A percentile compares a stretch with the other conserved stretches of the same genome.
phyloP scores from a whole-genome alignment of 257 asterid genomes.

The Scutellaria baicalensis region DNA sequence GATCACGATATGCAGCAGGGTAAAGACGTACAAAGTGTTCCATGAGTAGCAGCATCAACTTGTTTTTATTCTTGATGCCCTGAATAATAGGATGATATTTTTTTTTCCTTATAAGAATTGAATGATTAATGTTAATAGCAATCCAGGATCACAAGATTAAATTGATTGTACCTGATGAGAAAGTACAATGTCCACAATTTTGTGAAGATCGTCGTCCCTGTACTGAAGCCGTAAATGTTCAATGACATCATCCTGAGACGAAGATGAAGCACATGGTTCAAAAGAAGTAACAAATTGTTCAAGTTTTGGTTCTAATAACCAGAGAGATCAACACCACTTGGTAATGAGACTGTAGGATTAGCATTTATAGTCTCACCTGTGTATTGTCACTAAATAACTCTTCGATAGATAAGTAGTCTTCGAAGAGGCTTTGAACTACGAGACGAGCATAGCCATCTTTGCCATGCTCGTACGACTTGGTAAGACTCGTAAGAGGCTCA shows the following conservation, averaged over 20 bases:
- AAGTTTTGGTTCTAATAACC: background rate
- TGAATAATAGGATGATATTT: slow-evolving; percentile 20
- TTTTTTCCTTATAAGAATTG: background rate
- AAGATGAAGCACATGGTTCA: slow-evolving; percentile 11
- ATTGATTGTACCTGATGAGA: slow-evolving; percentile 81
- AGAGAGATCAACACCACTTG: background rate
- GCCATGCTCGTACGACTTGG: slow-evolving; percentile 91
- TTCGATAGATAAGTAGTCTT: slow-evolving; percentile 77
- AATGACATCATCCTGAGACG: slow-evolving; percentile 90
- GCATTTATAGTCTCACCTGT: slow-evolving; percentile 47
- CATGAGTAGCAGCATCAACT: slow-evolving; percentile 78
- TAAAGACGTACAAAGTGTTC: slow-evolving; percentile 97
- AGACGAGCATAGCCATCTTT: too few species aligned
- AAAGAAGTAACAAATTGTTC: slow-evolving; percentile 10
- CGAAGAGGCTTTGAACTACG: slow-evolving; percentile 89
- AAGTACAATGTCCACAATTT: slow-evolving; percentile 90
- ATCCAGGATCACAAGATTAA: slow-evolving; percentile 12
- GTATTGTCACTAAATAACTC: slow-evolving; percentile 91
- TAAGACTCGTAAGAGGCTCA: slow-evolving; percentile 96
- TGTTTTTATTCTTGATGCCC: slow-evolving; percentile 88
- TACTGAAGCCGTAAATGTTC: slow-evolving; percentile 90
- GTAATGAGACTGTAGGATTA: background rate
- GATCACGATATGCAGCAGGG: slow-evolving; percentile 96
- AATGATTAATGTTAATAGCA: background rate
- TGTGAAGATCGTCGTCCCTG: slow-evolving; percentile 84